These are phyloP conservation scores for Coemansia sp. DNA, from an alignment of 192 early-diverging fungal genomes.

Conservation along the genomic window DNA sequence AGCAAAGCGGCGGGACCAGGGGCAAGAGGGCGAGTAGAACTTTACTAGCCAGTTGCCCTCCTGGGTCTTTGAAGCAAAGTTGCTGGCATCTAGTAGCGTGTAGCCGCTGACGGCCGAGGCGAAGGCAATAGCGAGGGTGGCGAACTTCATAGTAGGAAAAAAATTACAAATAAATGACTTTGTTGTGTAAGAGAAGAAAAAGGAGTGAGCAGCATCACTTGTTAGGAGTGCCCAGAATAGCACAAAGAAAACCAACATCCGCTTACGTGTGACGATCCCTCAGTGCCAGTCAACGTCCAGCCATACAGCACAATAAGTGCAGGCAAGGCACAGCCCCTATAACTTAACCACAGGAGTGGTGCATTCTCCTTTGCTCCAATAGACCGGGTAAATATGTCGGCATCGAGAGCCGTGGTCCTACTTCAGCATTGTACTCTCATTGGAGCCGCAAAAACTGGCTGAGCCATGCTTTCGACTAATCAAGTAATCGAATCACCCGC, in stretches of 20 bases:
- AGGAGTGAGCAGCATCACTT: too few relatives aligned
- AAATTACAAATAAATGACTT: conserved; percentile 3
- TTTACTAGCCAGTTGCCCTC: conserved; percentile 56
- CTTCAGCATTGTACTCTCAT: background rate
- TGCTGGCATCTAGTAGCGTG: conserved; percentile 40
- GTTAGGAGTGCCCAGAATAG: too few relatives aligned
- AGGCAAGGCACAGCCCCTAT: background rate
- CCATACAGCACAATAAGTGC: background rate
- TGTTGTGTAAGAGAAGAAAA: background rate
- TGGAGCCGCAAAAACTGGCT: background rate
- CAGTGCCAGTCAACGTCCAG: background rate
- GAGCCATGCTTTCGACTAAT: background rate
- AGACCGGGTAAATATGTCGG: background rate
- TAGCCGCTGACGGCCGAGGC: conserved; percentile 46
- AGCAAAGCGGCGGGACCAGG: conserved; percentile 53
- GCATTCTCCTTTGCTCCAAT: background rate
- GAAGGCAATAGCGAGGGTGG: conserved; percentile 20
- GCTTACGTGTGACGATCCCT: background rate
- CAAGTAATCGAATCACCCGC: background rate
- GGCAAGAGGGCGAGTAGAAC: conserved; percentile 55
- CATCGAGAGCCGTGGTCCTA: background rate
- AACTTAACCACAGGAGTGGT: background rate
- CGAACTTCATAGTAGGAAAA: conserved; percentile 32
- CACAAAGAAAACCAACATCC: too few relatives aligned
- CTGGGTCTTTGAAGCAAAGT: conserved; percentile 40